phyloP scores from a whole-genome alignment of 2,329 filamentous ascomycete species.

The Botrytis fragariae region DNA sequence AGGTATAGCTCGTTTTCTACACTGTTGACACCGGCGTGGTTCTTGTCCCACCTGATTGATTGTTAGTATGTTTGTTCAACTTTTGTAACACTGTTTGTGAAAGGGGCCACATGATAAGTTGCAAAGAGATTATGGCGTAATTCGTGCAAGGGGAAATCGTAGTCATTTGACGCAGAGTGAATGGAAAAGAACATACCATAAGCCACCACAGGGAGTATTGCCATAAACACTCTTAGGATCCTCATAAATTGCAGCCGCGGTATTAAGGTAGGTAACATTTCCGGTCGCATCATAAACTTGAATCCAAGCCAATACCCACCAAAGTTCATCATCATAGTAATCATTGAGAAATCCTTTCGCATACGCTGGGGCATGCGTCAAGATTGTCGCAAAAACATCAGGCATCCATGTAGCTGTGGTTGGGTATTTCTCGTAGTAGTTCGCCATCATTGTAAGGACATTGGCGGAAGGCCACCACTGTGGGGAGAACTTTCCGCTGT shows the following conservation, averaged over 20 bases:
- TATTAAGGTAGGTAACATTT: conserved; percentile 51
- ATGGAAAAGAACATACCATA: conserved; percentile 41
- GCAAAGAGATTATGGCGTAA: conserved; percentile 2
- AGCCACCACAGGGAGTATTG: conserved; percentile 51
- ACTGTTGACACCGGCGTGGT: conserved; percentile 51
- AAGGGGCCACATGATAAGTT: neutral
- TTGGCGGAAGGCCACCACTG: conserved; percentile 75
- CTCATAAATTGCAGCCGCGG: conserved; percentile 53
- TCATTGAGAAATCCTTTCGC: conserved; percentile 45
- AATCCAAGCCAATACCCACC: conserved; percentile 62
- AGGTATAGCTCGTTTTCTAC: conserved; percentile 59
- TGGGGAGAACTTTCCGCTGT: conserved; percentile 60
- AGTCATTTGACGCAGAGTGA: neutral
- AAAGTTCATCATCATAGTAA: conserved; percentile 61
- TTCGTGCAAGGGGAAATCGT: neutral
- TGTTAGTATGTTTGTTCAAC: neutral
- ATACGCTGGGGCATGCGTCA: conserved; percentile 26
- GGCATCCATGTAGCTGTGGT: neutral
- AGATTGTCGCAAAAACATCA: conserved; percentile 26
- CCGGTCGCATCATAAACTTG: conserved; percentile 54
- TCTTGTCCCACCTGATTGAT: conserved; percentile 49
- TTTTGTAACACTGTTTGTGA: neutral
- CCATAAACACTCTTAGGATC: conserved; percentile 53
- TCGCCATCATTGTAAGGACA: conserved; percentile 59
- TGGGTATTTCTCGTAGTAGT: conserved; percentile 43